phyloP scores from a whole-genome alignment of 257 asterid species.

The Verbascum thapsus region DNA sequence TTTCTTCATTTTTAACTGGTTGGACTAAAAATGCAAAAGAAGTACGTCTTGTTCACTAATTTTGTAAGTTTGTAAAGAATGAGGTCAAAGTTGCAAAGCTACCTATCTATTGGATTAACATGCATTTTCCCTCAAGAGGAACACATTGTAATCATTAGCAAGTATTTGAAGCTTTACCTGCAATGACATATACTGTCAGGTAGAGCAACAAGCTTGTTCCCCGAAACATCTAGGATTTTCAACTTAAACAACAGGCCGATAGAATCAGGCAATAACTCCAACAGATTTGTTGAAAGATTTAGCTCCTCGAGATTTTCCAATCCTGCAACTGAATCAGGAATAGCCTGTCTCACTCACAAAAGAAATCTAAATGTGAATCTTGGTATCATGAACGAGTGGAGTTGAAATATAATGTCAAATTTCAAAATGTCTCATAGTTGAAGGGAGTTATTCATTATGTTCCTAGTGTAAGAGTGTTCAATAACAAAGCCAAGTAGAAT shows the following conservation, averaged over 20 bases:
- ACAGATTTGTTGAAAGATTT: conserved; percentile 62
- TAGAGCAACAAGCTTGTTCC: conserved; percentile 71
- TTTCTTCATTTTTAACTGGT: too few relatives aligned
- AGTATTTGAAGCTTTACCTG: conserved; percentile 51
- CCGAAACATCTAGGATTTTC: conserved; percentile 65
- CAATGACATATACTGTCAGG: conserved; percentile 91
- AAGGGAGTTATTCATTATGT: background rate
- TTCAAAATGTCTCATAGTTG: background rate
- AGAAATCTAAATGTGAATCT: conserved; percentile 21
- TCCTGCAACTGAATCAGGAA: conserved; percentile 82
- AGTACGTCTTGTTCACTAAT: too few relatives aligned
- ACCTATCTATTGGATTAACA: too few relatives aligned
- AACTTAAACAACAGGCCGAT: conserved; percentile 67
- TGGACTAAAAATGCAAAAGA: too few relatives aligned
- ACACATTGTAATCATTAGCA: background rate
- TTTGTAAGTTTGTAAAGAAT: too few relatives aligned
- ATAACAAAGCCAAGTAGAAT: too few relatives aligned
- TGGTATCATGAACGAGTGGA: background rate
- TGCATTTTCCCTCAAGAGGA: background rate
- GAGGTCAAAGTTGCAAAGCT: too few relatives aligned
- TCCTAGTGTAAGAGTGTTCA: background rate
- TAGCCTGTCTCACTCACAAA: conserved; percentile 43
- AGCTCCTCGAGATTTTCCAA: conserved; percentile 80
- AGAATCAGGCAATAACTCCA: conserved; percentile 76
- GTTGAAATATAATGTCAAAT: background rate